Evolutionary conservation across 495 filamentous ascomycete genomes (phyloP).

Genomic region (Amniculicola lignicola): DNA sequence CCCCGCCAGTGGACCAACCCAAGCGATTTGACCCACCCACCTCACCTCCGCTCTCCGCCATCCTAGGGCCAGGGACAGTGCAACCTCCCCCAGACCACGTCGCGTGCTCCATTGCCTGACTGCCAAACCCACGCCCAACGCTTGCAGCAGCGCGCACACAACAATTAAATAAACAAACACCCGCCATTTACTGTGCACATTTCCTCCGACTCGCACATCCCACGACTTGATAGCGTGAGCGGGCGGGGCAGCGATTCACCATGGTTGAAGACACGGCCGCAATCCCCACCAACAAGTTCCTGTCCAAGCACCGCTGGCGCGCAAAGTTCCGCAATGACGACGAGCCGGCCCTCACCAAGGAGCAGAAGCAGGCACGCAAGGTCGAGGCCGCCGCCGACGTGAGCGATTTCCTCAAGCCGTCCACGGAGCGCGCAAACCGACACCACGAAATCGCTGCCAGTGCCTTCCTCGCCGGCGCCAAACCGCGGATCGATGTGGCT

Average conservation of each 20-base stretch:
- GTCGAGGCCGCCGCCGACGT: constrained; percentile 40
- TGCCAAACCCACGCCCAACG: not conserved
- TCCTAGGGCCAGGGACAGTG: too few relatives aligned
- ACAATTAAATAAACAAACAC: not conserved
- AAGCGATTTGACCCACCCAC: too few relatives aligned
- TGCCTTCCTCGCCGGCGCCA: constrained; percentile 23
- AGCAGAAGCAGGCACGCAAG: constrained; percentile 17
- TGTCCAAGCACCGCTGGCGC: constrained; percentile 35
- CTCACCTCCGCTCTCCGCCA: too few relatives aligned
- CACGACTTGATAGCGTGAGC: too few relatives aligned
- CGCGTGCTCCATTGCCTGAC: not conserved
- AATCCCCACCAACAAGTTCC: constrained; percentile 31
- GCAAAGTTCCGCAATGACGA: constrained; percentile 24
- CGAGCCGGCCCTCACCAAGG: constrained; percentile 12
- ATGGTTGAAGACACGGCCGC: not conserved
- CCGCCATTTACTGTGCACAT: too few relatives aligned
- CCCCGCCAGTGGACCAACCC: too few relatives aligned
- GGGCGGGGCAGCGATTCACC: not conserved
- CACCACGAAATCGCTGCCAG: constrained; percentile 19
- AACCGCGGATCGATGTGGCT: constrained; percentile 42
- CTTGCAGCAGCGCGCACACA: not conserved
- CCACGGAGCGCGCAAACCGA: constrained; percentile 35
- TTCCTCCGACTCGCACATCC: too few relatives aligned
- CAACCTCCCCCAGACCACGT: too few relatives aligned
- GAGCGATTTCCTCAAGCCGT: constrained; percentile 44